Evolutionary conservation across 768 basidiomycete species (phyloP).

Genomic region (Termitomyces eurrhizus): DNA sequence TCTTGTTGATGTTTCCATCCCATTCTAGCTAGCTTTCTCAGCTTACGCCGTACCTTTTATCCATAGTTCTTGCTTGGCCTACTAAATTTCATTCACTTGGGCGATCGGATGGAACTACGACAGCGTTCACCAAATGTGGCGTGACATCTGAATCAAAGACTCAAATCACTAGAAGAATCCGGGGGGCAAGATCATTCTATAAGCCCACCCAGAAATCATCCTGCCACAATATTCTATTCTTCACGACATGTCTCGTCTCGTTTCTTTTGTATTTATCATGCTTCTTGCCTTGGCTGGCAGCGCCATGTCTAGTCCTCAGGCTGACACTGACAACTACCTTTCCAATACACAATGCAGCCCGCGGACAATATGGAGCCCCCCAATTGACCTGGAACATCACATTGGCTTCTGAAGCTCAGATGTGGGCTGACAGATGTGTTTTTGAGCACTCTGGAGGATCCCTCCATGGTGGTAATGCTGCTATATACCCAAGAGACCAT

Average conservation of each 20-base stretch:
- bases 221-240: slow-evolving; percentile 16
- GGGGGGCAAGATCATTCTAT: slow-evolving; percentile 1
- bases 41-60: background rate
- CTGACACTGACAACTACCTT: slow-evolving; percentile 51
- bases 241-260: slow-evolving; percentile 33
- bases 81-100: background rate
- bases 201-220: slow-evolving; percentile 2
- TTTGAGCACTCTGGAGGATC: slow-evolving; percentile 65
- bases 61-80: background rate
- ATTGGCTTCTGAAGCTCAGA: slow-evolving; percentile 56
- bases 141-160: background rate
- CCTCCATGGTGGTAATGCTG: slow-evolving; percentile 44
- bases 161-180: background rate
- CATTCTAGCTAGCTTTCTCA: background rate
- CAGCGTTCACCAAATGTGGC: slow-evolving; percentile 1
- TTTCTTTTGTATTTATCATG: slow-evolving; percentile 28
- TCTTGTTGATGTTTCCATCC: background rate
- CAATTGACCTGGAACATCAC: slow-evolving; percentile 59
- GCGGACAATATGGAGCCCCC: slow-evolving; percentile 61
- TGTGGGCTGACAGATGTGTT: slow-evolving; percentile 67
- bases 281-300: slow-evolving; percentile 34
- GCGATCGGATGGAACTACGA: background rate
- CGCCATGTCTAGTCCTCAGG: slow-evolving; percentile 24
- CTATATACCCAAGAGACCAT: background rate
- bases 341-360: slow-evolving; percentile 56